These are phyloP conservation scores for Hyparrhenia diplandra DNA, from an alignment of 176 grass and related monocot genomes.

Conservation along the genomic window DNA sequence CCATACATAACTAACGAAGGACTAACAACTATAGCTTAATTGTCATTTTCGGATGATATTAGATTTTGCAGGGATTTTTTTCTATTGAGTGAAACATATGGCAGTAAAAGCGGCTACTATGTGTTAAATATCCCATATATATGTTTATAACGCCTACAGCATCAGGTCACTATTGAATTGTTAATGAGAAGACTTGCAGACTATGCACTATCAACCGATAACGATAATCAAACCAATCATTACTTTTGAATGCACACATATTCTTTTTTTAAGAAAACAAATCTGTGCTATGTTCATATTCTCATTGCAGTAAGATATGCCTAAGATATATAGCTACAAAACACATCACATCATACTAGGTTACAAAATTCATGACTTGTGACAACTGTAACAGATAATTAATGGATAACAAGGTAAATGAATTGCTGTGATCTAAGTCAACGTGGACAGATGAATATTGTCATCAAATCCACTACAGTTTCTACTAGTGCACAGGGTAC, in stretches of 20 bases:
- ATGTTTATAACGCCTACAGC: not conserved
- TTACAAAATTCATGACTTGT: not conserved
- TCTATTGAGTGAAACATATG: not conserved
- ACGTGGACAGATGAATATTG: not conserved
- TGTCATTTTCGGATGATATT: not conserved
- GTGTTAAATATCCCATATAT: not conserved
- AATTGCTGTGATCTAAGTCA: not conserved
- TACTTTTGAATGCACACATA: not conserved
- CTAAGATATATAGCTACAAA: not conserved
- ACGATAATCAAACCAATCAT: not conserved
- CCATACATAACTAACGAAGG: not conserved
- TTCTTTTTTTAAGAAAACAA: not conserved
- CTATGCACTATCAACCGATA: not conserved
- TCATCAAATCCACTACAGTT: not conserved
- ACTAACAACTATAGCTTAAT: not conserved
- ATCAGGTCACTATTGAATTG: not conserved
- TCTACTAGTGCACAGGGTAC: not conserved
- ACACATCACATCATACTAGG: not conserved
- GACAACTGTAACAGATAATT: not conserved
- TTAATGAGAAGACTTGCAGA: not conserved
- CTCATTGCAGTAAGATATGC: not conserved
- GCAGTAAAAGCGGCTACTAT: not conserved
- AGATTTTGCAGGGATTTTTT: not conserved
- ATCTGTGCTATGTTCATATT: not conserved
- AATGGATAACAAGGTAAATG: not conserved